Evolutionary conservation across 83 land plant genomes (phyloP), one percentile per base, ranked within the genome.

Genomic region (Picea abies): DNA sequence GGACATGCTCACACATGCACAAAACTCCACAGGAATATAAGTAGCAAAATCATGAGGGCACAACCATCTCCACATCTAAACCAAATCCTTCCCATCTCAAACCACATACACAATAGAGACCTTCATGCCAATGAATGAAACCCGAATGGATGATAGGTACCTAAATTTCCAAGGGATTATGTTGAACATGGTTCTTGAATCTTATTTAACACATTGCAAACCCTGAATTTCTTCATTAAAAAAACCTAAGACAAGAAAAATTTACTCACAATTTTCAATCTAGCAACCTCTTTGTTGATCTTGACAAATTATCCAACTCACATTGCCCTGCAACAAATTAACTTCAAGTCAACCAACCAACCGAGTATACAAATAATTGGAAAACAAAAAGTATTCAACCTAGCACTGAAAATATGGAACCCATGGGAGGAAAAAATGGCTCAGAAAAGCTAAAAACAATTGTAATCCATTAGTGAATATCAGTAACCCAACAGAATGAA

Each of bases 281-380:
- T 84, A 68, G 88, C 90, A 61, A 96, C 82, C 83, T 91, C 91
- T 58, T 96, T 95, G 85, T 86, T 88, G 56, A 94, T 89, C 66
- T 77, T 83, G 81, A 81, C 19, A 91, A 70, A 41, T 82, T 81
- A 11, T 93, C 93, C 4, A 89, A 70, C 82, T 91, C 95, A 60
- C 76, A 94, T 88, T 94, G 97, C 60, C 84, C 98, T 95, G 81
- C 64, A 32, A 60, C 26, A 66, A 29, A 56, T 12, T 60, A 47
- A 56, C 63, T 22, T 15, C 63, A 66, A 77, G 12, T 63, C 3
- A 63, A 65, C 49, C 12, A 61, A 60, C 37, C n/a, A n/a, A 25
- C 29, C 29, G 4, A 2, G 80, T 8, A 22, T 79, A 37, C 11
- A 26, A 19, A 10, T 8, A 49, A 49, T 19, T 20, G n/a, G 52